Evolutionary conservation across 2,329 filamentous ascomycete genomes (phyloP).

Genomic region (Talaromyces atroroseus): DNA sequence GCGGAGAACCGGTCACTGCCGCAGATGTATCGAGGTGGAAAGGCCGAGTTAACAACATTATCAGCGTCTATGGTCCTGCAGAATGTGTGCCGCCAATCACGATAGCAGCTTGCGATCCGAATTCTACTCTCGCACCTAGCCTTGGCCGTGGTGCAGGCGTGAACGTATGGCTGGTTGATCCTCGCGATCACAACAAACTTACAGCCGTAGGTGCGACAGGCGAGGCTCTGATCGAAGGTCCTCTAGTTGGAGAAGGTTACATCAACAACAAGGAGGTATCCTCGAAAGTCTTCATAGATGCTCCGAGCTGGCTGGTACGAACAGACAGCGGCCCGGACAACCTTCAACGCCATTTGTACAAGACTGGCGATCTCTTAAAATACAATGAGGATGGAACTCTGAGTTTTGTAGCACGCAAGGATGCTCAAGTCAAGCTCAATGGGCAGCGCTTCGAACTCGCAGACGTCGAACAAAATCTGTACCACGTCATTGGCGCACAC

Average conservation of each 20-base stretch:
- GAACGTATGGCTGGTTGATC: slow-evolving; percentile 35
- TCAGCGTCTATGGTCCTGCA: slow-evolving; percentile 15
- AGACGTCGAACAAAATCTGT: too few species aligned
- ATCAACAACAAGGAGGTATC: background rate
- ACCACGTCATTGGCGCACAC: too few species aligned
- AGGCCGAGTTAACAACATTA: slow-evolving; percentile 18
- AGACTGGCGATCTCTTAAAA: slow-evolving; percentile 27
- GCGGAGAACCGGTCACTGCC: slow-evolving; percentile 38
- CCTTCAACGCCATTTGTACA: too few species aligned
- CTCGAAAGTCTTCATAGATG: background rate
- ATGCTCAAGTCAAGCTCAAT: slow-evolving; percentile 41
- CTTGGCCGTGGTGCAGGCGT: too few species aligned
- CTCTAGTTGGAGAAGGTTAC: slow-evolving; percentile 15
- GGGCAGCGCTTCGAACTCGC: too few species aligned
- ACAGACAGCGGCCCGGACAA: background rate
- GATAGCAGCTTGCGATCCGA: too few species aligned
- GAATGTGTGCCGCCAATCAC: too few species aligned
- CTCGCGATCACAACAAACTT: slow-evolving; percentile 19
- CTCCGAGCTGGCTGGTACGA: background rate
- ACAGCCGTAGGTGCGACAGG: slow-evolving; percentile 38
- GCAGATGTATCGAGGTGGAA: slow-evolving; percentile 36
- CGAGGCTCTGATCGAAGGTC: slow-evolving; percentile 42
- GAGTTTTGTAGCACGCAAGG: slow-evolving; percentile 26
- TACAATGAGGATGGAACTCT: slow-evolving; percentile 19
- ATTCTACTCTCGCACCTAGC: too few species aligned